A percentile compares a stretch with the other conserved stretches of the same genome.
Evolutionary conservation across 257 asterid species (phyloP).

Genomic region (Solanum ahanhuiri): DNA sequence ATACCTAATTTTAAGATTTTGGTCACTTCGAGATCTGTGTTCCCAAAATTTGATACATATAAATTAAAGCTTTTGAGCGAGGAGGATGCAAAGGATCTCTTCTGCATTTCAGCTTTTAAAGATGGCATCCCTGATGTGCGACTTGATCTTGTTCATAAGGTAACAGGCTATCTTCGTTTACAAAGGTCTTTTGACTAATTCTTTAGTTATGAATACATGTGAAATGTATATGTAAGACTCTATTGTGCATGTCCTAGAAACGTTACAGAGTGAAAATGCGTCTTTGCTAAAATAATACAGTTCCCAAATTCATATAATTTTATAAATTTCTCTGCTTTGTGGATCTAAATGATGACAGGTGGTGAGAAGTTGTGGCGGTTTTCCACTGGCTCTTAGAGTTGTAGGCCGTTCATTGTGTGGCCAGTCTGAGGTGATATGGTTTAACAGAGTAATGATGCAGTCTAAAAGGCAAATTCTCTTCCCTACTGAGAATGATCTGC

Average conservation of each 20-base stretch:
- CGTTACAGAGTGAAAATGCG: not conserved
- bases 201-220: not conserved
- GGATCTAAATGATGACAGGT: conserved; percentile 9
- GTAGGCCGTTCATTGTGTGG: conserved; percentile 18
- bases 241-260: not conserved
- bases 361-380: conserved; percentile 22
- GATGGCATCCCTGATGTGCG: conserved; percentile 5
- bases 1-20: conserved; percentile 12
- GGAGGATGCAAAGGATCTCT: conserved; percentile 16
- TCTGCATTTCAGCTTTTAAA: conserved; percentile 16
- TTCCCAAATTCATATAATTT: not conserved
- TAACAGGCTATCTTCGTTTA: not conserved
- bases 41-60: conserved; percentile 15
- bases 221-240: not conserved
- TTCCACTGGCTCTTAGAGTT: conserved; percentile 30
- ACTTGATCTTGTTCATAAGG: conserved; percentile 20
- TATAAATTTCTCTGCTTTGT: not conserved
- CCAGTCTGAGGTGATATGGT: conserved; percentile 16
- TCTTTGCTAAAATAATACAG: not conserved
- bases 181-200: not conserved
- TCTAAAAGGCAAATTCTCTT: conserved; percentile 16
- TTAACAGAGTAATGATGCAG: conserved; percentile 2
- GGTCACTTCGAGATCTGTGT: conserved; percentile 24
- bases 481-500: conserved; percentile 2
- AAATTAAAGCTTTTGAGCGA: conserved; percentile 16